Percentiles rank a stretch among this genome's conserved stretches.
Evolutionary conservation across 2,329 filamentous ascomycete species (phyloP).

Genomic region (Aspergillus japonicus): DNA sequence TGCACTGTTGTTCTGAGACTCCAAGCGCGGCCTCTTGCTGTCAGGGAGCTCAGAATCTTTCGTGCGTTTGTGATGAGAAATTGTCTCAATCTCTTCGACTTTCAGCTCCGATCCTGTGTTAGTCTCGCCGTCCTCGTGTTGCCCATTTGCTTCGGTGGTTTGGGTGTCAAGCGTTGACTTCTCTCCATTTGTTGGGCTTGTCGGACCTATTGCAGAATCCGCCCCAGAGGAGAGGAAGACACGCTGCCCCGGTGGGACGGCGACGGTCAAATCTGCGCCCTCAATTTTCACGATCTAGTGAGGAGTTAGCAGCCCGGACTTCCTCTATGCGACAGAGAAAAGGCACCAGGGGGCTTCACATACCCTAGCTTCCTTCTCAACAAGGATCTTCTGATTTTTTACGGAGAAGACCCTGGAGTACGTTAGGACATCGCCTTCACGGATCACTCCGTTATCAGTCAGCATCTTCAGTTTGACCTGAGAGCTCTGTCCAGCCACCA

Average conservation of each 20-base stretch:
- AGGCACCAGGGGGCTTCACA: constrained; percentile 11
- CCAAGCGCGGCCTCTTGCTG: background rate
- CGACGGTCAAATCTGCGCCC: constrained; percentile 35
- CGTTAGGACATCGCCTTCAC: constrained; percentile 43
- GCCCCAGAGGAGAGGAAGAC: constrained; percentile 28
- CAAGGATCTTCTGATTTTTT: constrained; percentile 25
- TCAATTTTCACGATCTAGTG: constrained; percentile 36
- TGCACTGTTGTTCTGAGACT: background rate
- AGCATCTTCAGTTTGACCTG: constrained; percentile 41
- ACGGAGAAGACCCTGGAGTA: constrained; percentile 33
- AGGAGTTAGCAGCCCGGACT: background rate
- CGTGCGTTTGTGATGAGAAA: constrained; percentile 17
- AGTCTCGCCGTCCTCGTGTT: background rate
- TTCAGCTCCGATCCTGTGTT: background rate
- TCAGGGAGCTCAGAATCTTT: constrained; percentile 9
- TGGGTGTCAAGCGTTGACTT: background rate
- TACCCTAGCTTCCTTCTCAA: constrained; percentile 47
- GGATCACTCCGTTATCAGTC: constrained; percentile 36
- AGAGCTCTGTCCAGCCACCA: constrained; percentile 44
- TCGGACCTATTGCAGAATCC: background rate
- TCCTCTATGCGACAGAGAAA: too few species aligned
- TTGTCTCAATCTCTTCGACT: background rate
- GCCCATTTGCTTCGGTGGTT: background rate
- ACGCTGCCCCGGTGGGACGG: constrained; percentile 40
- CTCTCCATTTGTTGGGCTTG: background rate